phyloP scores from a whole-genome alignment of 2,329 filamentous ascomycete genomes.

The Knufia fluminis region DNA sequence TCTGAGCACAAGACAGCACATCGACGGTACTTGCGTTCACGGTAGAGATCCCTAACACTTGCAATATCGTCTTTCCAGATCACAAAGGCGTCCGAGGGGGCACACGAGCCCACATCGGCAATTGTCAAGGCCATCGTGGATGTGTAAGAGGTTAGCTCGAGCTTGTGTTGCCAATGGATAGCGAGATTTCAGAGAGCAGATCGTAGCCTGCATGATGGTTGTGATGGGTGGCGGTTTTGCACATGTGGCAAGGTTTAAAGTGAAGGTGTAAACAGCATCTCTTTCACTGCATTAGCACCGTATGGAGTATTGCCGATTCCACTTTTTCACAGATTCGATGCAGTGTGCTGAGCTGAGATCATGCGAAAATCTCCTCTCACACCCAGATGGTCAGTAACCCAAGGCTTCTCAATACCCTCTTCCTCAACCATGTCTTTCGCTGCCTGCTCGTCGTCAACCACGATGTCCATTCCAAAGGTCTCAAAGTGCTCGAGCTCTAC shows the following conservation, averaged over 20 bases:
- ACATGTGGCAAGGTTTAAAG: too few relatives aligned
- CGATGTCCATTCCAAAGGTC: conserved; percentile 41
- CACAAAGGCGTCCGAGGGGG: background rate
- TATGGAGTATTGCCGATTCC: too few relatives aligned
- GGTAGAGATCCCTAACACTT: conserved; percentile 5
- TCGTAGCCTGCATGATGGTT: too few relatives aligned
- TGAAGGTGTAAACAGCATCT: too few relatives aligned
- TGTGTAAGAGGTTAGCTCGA: background rate
- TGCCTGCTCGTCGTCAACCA: conserved; percentile 26
- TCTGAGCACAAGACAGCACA: conserved; percentile 7
- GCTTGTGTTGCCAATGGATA: too few relatives aligned
- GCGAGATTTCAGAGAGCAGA: too few relatives aligned
- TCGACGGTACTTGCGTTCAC: conserved; percentile 3
- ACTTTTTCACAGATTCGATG: background rate
- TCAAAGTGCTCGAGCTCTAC: conserved; percentile 43
- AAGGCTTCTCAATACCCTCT: conserved; percentile 19
- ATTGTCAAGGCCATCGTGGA: background rate
- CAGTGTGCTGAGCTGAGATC: background rate
- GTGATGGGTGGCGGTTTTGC: too few relatives aligned
- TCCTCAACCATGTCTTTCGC: conserved; percentile 16
- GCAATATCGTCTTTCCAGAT: conserved; percentile 7
- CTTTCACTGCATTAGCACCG: too few relatives aligned
- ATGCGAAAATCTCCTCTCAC: conserved; percentile 17
- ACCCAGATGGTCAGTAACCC: conserved; percentile 23
- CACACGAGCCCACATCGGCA: background rate